These are phyloP conservation scores for Ophiostoma ips DNA, from an alignment of 2,329 filamentous ascomycete genomes.

Conservation along the genomic window DNA sequence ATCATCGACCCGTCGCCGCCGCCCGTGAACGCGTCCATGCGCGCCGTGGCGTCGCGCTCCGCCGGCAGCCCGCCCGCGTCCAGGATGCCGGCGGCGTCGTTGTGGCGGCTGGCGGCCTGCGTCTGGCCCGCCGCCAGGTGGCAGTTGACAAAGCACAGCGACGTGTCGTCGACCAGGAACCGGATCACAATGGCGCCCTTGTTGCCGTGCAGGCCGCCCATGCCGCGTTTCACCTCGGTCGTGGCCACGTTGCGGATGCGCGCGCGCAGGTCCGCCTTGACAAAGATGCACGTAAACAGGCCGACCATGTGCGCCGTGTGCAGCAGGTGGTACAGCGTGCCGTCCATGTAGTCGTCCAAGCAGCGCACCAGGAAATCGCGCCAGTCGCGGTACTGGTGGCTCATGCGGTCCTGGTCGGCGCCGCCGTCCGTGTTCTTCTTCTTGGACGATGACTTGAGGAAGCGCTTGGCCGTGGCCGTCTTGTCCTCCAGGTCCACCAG, in stretches of 20 bases:
- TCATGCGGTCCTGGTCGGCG: constrained; percentile 80
- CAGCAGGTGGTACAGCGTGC: constrained; percentile 69
- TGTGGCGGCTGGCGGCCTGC: constrained; percentile 80
- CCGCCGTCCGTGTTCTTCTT: constrained; percentile 68
- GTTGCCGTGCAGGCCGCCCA: constrained; percentile 91
- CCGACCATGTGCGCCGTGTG: constrained; percentile 86
- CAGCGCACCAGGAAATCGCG: constrained; percentile 73
- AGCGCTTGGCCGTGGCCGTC: constrained; percentile 88
- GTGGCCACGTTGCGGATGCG: constrained; percentile 65
- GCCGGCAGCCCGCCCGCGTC: constrained; percentile 62
- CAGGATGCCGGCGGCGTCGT: constrained; percentile 80
- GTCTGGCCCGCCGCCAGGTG: constrained; percentile 90
- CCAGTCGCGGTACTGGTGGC: constrained; percentile 94
- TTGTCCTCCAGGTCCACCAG: constrained; percentile 97
- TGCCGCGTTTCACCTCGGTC: constrained; percentile 84
- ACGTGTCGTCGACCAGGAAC: constrained; percentile 89
- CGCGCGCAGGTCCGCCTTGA: constrained; percentile 63
- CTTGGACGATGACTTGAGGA: constrained; percentile 65
- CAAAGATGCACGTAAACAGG: constrained; percentile 90
- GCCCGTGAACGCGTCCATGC: constrained; percentile 68
- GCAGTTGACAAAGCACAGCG: constrained; percentile 92
- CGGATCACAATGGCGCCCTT: constrained; percentile 87
- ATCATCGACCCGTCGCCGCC: constrained; percentile 95
- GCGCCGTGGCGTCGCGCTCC: constrained; percentile 51
- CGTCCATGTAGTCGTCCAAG: constrained; percentile 70